Conservation (phyloP, 495 filamentous ascomycete species). For the Trichoderma erinaceum region DNA sequence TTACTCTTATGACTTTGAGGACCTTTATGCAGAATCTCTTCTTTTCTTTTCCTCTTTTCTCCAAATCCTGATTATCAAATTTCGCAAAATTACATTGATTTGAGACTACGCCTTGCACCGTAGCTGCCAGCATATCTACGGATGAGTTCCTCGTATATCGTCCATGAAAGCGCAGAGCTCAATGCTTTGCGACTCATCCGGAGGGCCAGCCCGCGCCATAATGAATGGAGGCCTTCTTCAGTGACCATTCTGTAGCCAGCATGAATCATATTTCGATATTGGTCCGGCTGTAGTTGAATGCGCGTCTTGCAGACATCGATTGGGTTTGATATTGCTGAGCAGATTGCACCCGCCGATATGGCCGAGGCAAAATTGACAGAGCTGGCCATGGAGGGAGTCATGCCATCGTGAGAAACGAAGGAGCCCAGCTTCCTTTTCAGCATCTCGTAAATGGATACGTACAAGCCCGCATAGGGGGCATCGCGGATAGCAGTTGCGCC, state of each 20-base stretch:
- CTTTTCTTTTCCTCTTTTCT: too few relatives aligned
- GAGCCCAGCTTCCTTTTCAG: constrained; percentile 57
- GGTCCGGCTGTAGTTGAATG: constrained; percentile 78
- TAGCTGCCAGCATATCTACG: constrained; percentile 45
- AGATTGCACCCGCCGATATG: constrained; percentile 68
- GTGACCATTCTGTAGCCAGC: constrained; percentile 67
- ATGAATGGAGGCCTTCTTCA: constrained; percentile 72
- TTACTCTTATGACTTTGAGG: too few relatives aligned
- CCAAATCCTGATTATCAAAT: too few relatives aligned
- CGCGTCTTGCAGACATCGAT: constrained; percentile 96
- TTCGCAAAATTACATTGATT: constrained; percentile 5
- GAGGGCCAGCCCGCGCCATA: constrained; percentile 83
- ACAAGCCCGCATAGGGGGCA: constrained; percentile 90
- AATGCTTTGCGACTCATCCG: constrained; percentile 88
- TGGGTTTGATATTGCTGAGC: constrained; percentile 85
- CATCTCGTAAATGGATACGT: constrained; percentile 92
- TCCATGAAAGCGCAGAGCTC: constrained; percentile 90
- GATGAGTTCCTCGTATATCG: constrained; percentile 90
- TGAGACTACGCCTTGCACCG: constrained; percentile 5
- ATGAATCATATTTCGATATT: constrained; percentile 80
- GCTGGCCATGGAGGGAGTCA: constrained; percentile 46
- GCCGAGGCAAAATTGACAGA: constrained; percentile 82
- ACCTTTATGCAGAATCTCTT: too few relatives aligned
- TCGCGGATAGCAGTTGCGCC: constrained; percentile 91
- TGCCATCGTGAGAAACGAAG: constrained; percentile 24